These are phyloP conservation scores for Monosporascus cannonballus DNA, from an alignment of 2,329 filamentous ascomycete species.

Conservation along the genomic window DNA sequence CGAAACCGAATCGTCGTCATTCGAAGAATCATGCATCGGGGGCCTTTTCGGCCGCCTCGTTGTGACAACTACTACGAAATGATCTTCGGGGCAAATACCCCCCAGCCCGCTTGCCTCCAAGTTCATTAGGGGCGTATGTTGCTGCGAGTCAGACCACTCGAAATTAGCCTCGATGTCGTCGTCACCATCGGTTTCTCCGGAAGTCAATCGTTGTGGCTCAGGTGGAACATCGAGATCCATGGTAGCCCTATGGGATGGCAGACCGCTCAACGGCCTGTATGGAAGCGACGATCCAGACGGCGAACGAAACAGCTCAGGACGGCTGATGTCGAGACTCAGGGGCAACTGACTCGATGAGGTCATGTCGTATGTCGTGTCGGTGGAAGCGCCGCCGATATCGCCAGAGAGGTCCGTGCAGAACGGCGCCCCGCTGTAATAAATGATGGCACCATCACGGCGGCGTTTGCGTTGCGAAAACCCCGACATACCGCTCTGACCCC, in stretches of 20 bases:
- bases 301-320: slow-evolving; percentile 20
- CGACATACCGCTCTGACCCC: slow-evolving; percentile 38
- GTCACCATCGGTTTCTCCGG: slow-evolving; percentile 27
- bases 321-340: slow-evolving; percentile 17
- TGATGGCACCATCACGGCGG: slow-evolving; percentile 65
- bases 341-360: slow-evolving; percentile 32
- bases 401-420: slow-evolving; percentile 79
- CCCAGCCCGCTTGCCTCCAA: slow-evolving; percentile 55
- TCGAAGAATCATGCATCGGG: slow-evolving; percentile 4
- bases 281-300: slow-evolving; percentile 45
- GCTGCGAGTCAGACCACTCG: slow-evolving; percentile 37
- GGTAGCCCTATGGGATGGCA: slow-evolving; percentile 13
- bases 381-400: slow-evolving; percentile 47
- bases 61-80: slow-evolving; percentile 52
- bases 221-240: slow-evolving; percentile 21
- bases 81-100: slow-evolving; percentile 56
- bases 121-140: slow-evolving; percentile 30
- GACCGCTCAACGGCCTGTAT: slow-evolving; percentile 44
- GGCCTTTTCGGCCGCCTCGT: slow-evolving; percentile 36
- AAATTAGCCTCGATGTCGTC: slow-evolving; percentile 40
- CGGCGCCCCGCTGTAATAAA: slow-evolving; percentile 73
- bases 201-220: slow-evolving; percentile 27
- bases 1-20: slow-evolving; percentile 3
- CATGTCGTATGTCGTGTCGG: slow-evolving; percentile 39
- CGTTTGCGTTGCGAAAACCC: slow-evolving; percentile 44